phyloP scores from a whole-genome alignment of 805 yeast genomes.

The Barnettozyma salicaria region DNA sequence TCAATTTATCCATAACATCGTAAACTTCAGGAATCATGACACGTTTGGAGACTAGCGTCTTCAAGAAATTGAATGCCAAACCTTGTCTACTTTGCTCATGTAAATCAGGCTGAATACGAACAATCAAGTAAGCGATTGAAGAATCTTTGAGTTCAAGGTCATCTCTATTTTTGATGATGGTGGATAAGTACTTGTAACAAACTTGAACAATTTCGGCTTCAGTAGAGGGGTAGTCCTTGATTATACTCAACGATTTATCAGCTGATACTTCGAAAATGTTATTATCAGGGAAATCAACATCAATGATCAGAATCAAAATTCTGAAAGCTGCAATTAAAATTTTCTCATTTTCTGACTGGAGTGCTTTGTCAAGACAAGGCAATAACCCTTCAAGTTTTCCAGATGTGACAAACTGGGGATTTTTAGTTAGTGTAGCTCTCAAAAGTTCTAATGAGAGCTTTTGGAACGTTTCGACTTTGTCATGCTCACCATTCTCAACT shows the following conservation, averaged over 20 bases:
- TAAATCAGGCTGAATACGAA: slow-evolving; percentile 74
- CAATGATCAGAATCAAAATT: slow-evolving; percentile 59
- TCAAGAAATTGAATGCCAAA: slow-evolving; percentile 77
- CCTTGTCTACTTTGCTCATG: slow-evolving; percentile 89
- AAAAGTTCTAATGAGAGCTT: slow-evolving; percentile 72
- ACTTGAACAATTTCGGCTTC: slow-evolving; percentile 76
- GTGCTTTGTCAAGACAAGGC: slow-evolving; percentile 58
- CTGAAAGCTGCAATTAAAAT: slow-evolving; percentile 53
- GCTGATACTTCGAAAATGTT: slow-evolving; percentile 54
- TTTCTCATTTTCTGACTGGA: slow-evolving; percentile 65
- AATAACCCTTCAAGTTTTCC: slow-evolving; percentile 65
- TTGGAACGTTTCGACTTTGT: slow-evolving; percentile 57
- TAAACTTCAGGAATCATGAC: slow-evolving; percentile 82
- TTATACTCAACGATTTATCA: slow-evolving; percentile 51
- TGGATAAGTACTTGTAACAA: slow-evolving; percentile 65
- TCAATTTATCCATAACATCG: slow-evolving; percentile 76
- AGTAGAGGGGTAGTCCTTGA: slow-evolving; percentile 74
- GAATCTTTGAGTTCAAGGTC: slow-evolving; percentile 60
- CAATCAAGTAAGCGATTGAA: slow-evolving; percentile 68
- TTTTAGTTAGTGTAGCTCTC: slow-evolving; percentile 61
- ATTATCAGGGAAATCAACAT: too few relatives aligned
- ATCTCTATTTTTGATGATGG: slow-evolving; percentile 62
- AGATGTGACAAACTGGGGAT: slow-evolving; percentile 52
- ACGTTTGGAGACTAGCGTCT: slow-evolving; percentile 68
- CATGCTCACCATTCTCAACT: slow-evolving; percentile 49